Conservation (phyloP, 148 eudicot genomes). For the Polygonum aviculare region DNA sequence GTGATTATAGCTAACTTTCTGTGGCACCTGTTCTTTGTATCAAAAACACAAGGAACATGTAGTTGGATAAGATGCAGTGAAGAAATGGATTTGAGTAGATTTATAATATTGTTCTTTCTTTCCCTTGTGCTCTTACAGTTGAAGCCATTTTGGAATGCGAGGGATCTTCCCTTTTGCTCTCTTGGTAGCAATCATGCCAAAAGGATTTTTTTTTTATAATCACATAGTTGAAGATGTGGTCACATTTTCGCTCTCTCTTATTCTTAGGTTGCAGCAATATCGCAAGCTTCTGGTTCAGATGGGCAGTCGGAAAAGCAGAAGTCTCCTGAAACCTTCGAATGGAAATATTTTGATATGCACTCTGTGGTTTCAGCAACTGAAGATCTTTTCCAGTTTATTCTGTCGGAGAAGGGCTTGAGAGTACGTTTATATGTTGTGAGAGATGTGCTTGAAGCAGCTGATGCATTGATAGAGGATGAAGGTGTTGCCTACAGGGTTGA, state of each 20-base stretch:
- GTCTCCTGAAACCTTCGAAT: slow-evolving; percentile 41
- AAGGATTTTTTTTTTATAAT: not conserved
- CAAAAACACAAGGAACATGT: not conserved
- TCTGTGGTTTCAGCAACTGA: slow-evolving; percentile 90
- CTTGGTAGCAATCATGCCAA: not conserved
- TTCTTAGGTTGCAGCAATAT: slow-evolving; percentile 80
- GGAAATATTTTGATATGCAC: slow-evolving; percentile 78
- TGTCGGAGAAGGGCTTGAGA: slow-evolving; percentile 75
- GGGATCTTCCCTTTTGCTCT: not conserved
- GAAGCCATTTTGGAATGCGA: not conserved
- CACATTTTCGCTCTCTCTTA: slow-evolving; percentile 7
- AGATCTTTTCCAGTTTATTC: slow-evolving; percentile 71
- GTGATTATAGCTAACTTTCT: too few relatives aligned
- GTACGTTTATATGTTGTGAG: slow-evolving; percentile 68
- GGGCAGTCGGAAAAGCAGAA: slow-evolving; percentile 28
- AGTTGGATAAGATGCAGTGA: not conserved
- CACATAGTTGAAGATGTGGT: not conserved
- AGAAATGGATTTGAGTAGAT: not conserved
- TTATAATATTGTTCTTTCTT: not conserved
- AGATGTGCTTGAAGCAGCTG: slow-evolving; percentile 71
- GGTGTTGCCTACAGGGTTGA: slow-evolving; percentile 25
- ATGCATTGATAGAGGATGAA: slow-evolving; percentile 60
- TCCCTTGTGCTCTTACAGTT: not conserved
- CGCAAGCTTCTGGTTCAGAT: slow-evolving; percentile 52
- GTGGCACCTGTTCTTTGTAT: not conserved